Conservation (phyloP, 2,329 filamentous ascomycete genomes). For the Fusarium torulosum region DNA sequence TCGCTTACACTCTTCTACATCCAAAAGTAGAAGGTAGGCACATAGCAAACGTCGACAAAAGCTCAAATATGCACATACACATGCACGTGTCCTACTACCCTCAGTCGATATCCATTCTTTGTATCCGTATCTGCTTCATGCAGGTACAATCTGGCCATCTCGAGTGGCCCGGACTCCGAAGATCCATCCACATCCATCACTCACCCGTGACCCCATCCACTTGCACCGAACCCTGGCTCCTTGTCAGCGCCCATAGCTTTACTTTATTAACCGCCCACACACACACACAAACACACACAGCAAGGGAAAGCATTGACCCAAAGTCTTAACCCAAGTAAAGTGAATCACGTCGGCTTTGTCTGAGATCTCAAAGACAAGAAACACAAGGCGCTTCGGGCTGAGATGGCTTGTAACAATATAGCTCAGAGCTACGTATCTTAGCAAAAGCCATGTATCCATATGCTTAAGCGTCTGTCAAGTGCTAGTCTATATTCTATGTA, state of each 20-base stretch:
- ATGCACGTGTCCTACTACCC: conserved; percentile 40
- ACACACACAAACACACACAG: not conserved
- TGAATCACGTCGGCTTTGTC: conserved; percentile 26
- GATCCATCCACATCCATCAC: conserved; percentile 45
- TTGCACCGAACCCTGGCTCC: not conserved
- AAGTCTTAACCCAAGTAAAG: not conserved
- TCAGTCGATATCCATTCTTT: conserved; percentile 21
- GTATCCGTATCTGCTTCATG: conserved; percentile 35
- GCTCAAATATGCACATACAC: conserved; percentile 24
- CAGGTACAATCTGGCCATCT: conserved; percentile 48
- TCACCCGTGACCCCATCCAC: conserved; percentile 14
- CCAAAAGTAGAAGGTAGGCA: conserved; percentile 25
- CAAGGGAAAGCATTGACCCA: conserved; percentile 21
- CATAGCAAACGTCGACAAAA: not conserved
- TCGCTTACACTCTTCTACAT: conserved; percentile 14
- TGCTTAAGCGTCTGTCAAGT: conserved; percentile 5
- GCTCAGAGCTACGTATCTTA: too few relatives aligned
- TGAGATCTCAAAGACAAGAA: conserved; percentile 23
- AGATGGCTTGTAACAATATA: conserved; percentile 8
- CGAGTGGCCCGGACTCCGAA: conserved; percentile 41
- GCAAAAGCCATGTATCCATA: conserved; percentile 5
- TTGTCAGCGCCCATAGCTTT: not conserved
- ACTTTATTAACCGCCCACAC: conserved; percentile 29
- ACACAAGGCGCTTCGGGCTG: conserved; percentile 35
- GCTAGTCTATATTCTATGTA: not conserved